These are phyloP conservation scores for Tanacetum coccineum DNA, from an alignment of 129 eudicot genomes.

Conservation along the genomic window DNA sequence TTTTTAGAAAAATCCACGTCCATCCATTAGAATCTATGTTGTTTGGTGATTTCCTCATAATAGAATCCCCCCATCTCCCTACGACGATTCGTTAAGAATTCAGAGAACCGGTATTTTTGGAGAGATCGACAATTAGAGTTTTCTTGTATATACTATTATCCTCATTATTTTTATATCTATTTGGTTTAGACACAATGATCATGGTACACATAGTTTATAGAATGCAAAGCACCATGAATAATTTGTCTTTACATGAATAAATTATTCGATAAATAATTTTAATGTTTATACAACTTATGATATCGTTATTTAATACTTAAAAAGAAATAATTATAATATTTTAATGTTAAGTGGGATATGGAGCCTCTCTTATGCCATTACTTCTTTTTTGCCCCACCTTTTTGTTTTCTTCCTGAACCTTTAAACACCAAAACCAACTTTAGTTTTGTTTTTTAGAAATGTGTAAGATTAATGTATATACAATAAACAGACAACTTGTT, in stretches of 20 bases:
- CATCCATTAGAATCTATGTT: too few relatives aligned
- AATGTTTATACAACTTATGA: not conserved
- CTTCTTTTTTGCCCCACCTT: slow-evolving; percentile 7
- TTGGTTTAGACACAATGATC: not conserved
- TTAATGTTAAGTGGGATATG: slow-evolving; percentile 31
- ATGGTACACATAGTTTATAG: not conserved
- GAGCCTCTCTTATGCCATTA: slow-evolving; percentile 13
- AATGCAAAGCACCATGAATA: slow-evolving; percentile 1
- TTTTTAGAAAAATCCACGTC: too few relatives aligned
- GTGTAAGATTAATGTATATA: too few relatives aligned
- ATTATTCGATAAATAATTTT: not conserved
- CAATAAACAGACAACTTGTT: too few relatives aligned
- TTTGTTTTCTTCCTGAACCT: slow-evolving; percentile 12
- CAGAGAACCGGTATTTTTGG: too few relatives aligned
- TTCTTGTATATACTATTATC: too few relatives aligned
- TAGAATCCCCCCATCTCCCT: too few relatives aligned
- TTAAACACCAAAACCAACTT: slow-evolving; percentile 9
- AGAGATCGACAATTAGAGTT: too few relatives aligned
- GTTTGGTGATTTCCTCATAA: too few relatives aligned
- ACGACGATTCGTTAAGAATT: too few relatives aligned
- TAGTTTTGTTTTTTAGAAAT: too few relatives aligned
- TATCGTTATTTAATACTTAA: slow-evolving; percentile 4
- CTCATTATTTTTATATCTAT: not conserved
- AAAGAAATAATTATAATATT: slow-evolving; percentile 10
- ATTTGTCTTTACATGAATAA: not conserved